Evolutionary conservation across 2,329 filamentous ascomycete species (phyloP).

Genomic region (Fusarium tupiense): DNA sequence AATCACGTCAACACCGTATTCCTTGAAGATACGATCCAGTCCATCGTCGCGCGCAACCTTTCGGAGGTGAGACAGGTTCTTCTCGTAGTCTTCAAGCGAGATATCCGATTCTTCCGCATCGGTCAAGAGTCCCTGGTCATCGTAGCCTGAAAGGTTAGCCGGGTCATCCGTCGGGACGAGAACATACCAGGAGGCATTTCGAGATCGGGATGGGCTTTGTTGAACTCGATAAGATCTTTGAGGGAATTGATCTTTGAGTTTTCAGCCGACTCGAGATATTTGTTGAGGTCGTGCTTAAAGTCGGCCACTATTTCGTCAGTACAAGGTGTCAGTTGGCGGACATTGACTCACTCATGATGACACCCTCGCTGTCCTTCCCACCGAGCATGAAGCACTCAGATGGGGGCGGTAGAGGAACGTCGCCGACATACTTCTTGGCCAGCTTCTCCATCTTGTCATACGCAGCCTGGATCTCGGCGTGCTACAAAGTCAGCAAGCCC

Average conservation of each 20-base stretch:
- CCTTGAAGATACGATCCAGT: neutral
- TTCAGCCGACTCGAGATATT: neutral
- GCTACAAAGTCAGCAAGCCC: neutral
- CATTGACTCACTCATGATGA: neutral
- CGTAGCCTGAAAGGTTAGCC: neutral
- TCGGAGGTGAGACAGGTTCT: neutral
- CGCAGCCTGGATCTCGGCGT: neutral
- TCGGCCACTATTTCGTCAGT: neutral
- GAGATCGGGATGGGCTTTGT: neutral
- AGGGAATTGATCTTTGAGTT: neutral
- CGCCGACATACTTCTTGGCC: neutral
- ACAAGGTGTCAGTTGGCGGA: neutral
- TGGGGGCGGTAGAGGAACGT: neutral
- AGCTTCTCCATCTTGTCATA: neutral
- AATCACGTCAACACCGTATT: neutral
- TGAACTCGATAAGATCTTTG: neutral
- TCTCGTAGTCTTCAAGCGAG: neutral
- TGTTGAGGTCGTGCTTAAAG: neutral
- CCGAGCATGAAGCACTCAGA: neutral
- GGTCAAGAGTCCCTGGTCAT: neutral
- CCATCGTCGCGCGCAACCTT: neutral
- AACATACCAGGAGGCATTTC: neutral
- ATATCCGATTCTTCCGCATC: neutral
- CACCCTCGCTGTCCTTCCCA: neutral
- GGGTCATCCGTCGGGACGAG: rapidly evolving